Conservation (phyloP, 371 early-diverging fungal genomes). For the Mortierella sp. region DNA sequence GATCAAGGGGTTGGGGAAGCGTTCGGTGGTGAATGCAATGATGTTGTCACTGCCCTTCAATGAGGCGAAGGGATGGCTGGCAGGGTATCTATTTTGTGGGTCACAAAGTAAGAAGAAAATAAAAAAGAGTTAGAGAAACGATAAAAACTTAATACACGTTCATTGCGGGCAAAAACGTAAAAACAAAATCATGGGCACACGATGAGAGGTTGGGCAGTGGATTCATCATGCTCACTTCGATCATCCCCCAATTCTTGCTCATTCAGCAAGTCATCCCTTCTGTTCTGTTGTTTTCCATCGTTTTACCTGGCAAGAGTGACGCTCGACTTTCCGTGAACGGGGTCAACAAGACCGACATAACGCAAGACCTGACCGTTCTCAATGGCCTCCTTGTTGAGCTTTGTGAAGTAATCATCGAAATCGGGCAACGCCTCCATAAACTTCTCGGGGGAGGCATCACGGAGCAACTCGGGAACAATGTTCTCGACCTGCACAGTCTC, state of each 20-base stretch:
- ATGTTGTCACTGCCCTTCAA: conserved; percentile 98
- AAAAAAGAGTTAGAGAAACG: neutral
- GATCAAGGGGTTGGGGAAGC: conserved; percentile 95
- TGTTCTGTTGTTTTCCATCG: neutral
- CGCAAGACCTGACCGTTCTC: conserved; percentile 85
- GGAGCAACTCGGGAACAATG: conserved; percentile 92
- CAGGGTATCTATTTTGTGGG: conserved; percentile 73
- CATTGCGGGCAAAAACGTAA: conserved; percentile 1
- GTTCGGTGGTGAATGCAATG: conserved; percentile 93
- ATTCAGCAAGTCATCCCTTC: conserved; percentile 10
- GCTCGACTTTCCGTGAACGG: conserved; percentile 74
- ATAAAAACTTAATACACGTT: neutral
- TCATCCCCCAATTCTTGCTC: too few species aligned
- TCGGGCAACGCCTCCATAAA: conserved; percentile 89
- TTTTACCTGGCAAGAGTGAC: conserved; percentile 84
- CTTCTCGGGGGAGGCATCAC: conserved; percentile 78
- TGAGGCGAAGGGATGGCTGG: conserved; percentile 94
- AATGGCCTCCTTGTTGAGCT: conserved; percentile 83
- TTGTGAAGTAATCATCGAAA: conserved; percentile 87
- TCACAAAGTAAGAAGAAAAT: neutral
- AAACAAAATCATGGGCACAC: neutral
- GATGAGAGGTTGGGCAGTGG: conserved; percentile 1
- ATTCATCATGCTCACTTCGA: neutral
- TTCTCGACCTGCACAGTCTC: conserved; percentile 91
- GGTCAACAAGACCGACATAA: conserved; percentile 93